These are phyloP conservation scores for Eucalyptus erythrocorys DNA, from an alignment of 345 rosid species.

Conservation along the genomic window DNA sequence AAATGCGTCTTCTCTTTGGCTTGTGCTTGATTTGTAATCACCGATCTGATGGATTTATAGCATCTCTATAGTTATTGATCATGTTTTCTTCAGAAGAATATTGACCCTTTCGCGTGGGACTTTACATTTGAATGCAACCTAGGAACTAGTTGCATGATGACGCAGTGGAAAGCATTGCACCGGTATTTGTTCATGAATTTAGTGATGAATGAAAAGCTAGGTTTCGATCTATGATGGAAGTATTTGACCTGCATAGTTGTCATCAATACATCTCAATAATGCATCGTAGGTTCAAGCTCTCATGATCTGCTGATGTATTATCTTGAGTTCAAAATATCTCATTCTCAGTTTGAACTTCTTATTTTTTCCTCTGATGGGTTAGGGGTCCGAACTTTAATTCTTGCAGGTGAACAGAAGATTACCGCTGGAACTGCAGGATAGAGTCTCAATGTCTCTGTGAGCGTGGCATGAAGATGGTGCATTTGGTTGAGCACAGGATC, in stretches of 20 bases:
- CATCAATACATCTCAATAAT: no score
- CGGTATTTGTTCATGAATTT: neutral
- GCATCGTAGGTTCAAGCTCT: neutral
- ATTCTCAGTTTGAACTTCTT: neutral
- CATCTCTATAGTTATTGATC: neutral
- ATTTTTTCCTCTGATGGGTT: neutral
- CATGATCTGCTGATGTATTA: neutral
- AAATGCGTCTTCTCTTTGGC: neutral
- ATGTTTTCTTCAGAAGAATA: no score
- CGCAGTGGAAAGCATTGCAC: neutral
- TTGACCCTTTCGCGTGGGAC: neutral
- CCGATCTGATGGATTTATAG: neutral
- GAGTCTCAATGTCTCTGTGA: slow-evolving; percentile 68
- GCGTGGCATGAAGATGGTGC: slow-evolving; percentile 78
- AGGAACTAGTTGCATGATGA: neutral
- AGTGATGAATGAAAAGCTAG: neutral
- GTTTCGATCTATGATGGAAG: neutral
- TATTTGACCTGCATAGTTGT: neutral
- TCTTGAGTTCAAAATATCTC: neutral
- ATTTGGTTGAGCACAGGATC: slow-evolving; percentile 41
- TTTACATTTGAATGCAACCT: no score
- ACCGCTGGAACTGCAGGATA: slow-evolving; percentile 64
- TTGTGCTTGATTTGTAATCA: neutral
- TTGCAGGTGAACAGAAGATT: neutral
- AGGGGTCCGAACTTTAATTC: neutral